Conservation (phyloP, 2,329 filamentous ascomycete species). For the Bipolaris bicolor region DNA sequence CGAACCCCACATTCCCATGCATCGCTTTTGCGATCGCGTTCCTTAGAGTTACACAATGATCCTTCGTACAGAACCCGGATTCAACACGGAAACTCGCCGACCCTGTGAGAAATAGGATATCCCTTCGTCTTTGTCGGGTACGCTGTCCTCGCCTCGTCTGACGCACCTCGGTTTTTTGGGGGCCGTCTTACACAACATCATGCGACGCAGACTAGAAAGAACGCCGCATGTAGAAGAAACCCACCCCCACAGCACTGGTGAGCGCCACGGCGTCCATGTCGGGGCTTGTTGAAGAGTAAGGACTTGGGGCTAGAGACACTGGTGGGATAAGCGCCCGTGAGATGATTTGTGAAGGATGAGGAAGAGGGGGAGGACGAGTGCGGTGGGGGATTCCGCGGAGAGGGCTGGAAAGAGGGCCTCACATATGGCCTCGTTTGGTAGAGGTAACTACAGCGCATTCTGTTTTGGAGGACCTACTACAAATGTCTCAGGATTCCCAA, state of each 20-base stretch:
- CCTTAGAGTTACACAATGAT: neutral
- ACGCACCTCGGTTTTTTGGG: neutral
- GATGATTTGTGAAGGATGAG: neutral
- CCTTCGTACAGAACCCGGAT: neutral
- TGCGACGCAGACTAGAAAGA: neutral
- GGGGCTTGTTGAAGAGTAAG: neutral
- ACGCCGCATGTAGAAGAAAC: neutral
- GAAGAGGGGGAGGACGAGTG: neutral
- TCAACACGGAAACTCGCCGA: neutral
- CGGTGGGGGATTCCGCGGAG: neutral
- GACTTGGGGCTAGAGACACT: neutral
- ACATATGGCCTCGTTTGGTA: no score
- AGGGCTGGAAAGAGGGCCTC: no score
- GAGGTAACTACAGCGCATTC: no score
- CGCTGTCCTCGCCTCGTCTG: neutral
- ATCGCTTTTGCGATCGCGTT: neutral
- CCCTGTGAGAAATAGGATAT: neutral
- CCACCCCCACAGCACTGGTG: neutral
- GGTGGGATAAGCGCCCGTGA: neutral
- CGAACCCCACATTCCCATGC: neutral
- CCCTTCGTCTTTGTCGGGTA: neutral
- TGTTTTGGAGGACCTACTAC: no score
- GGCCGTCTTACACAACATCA: neutral
- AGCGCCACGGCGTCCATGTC: neutral
- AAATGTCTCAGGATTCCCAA: no score